These are phyloP conservation scores for Solanum habrochaites DNA, from an alignment of 257 asterid genomes.

Conservation along the genomic window DNA sequence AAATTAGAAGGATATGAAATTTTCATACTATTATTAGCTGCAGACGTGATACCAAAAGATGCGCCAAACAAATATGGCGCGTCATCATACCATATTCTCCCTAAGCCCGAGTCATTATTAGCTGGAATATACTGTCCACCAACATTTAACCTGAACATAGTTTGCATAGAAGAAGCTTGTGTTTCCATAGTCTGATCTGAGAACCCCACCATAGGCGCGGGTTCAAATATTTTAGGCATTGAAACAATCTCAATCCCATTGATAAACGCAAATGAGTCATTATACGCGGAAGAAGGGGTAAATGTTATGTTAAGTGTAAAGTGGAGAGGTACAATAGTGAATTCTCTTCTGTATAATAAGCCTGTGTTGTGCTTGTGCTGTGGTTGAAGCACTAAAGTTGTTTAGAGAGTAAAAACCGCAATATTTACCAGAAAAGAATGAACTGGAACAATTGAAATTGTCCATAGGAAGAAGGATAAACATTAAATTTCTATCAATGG, in stretches of 20 bases:
- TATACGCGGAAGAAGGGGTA: slow-evolving; percentile 22
- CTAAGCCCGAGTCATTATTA: slow-evolving; percentile 25
- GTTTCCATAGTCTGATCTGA: slow-evolving; percentile 13
- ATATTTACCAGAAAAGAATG: slow-evolving; percentile 40
- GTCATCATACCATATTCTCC: slow-evolving; percentile 64
- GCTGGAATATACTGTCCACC: slow-evolving; percentile 54
- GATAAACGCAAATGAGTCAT: slow-evolving; percentile 43
- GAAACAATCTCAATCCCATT: slow-evolving; percentile 69
- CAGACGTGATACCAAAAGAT: slow-evolving; percentile 31
- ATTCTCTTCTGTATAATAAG: slow-evolving; percentile 52
- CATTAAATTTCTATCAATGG: slow-evolving; percentile 63
- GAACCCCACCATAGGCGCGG: slow-evolving; percentile 32
- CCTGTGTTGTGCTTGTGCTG: slow-evolving; percentile 44
- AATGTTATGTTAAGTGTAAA: slow-evolving; percentile 39
- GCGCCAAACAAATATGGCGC: slow-evolving; percentile 55
- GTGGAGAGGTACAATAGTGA: slow-evolving; percentile 12
- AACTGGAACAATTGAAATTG: slow-evolving; percentile 13
- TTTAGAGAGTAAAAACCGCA: slow-evolving; percentile 33
- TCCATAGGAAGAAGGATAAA: slow-evolving; percentile 48
- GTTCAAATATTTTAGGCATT: slow-evolving; percentile 40
- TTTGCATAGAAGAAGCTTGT: slow-evolving; percentile 24
- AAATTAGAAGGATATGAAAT: slow-evolving; percentile 22
- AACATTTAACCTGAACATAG: slow-evolving; percentile 54
- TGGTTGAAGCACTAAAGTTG: slow-evolving; percentile 56
- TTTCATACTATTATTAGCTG: slow-evolving; percentile 19